A percentile compares a stretch with the other conserved stretches of the same genome.
phyloP scores from a whole-genome alignment of 805 yeast species.

The Cyberlindnera petersonii region DNA sequence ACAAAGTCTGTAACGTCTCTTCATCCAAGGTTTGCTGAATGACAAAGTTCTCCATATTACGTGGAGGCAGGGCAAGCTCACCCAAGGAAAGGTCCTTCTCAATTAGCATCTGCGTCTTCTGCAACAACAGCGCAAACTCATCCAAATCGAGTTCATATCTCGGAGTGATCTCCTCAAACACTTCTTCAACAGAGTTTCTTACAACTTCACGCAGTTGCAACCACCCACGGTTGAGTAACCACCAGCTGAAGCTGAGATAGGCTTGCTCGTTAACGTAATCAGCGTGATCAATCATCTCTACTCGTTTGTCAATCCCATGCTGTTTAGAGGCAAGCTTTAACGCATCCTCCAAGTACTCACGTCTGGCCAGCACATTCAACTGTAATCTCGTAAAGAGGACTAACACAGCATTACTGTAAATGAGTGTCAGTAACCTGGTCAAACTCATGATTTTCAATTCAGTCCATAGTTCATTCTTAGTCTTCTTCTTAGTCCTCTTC shows the following conservation, averaged over 20 bases:
- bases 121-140: conserved; percentile 49
- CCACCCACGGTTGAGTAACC: conserved; percentile 91
- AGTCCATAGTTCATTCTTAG: conserved; percentile 76
- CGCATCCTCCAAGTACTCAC: conserved; percentile 78
- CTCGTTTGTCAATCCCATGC: conserved; percentile 28
- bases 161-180: conserved; percentile 64
- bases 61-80: conserved; percentile 46
- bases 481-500: conserved; percentile 27
- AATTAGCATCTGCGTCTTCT: conserved; percentile 35
- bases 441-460: conserved; percentile 72
- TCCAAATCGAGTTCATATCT: conserved; percentile 63
- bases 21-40: conserved; percentile 49
- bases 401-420: conserved; percentile 65
- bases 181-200: conserved; percentile 51
- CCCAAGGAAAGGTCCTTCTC: conserved; percentile 42
- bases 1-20: conserved; percentile 32
- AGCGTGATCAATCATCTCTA: conserved; percentile 24
- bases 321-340: conserved; percentile 57
- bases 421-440: conserved; percentile 65
- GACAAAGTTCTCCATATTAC: conserved; percentile 47
- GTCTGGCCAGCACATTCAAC: conserved; percentile 81
- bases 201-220: conserved; percentile 48
- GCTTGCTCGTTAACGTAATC: conserved; percentile 71
- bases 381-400: conserved; percentile 81
- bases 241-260: conserved; percentile 86